A percentile compares a stretch with the other conserved stretches of the same genome.
These are phyloP conservation scores for Solanum virginianum DNA, from an alignment of 257 asterid species.

Conservation along the genomic window DNA sequence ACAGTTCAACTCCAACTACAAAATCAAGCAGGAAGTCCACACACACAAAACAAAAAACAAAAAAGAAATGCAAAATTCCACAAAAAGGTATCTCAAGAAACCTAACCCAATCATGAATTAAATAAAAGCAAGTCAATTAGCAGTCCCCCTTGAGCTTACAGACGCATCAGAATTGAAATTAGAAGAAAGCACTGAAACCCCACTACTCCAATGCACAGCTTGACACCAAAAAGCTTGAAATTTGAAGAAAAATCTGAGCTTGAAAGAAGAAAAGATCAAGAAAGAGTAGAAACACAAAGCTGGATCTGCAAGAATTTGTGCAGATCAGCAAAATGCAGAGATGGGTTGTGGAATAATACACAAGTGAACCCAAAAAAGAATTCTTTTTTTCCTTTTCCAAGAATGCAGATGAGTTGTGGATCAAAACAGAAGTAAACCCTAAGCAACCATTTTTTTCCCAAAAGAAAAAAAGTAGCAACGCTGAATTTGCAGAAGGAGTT, in stretches of 20 bases:
- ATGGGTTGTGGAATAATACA: not conserved
- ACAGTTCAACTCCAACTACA: not conserved
- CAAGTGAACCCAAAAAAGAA: not conserved
- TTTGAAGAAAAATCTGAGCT: not conserved
- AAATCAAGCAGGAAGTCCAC: not conserved
- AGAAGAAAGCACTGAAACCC: not conserved
- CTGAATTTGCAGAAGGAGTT: not conserved
- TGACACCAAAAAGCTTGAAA: not conserved
- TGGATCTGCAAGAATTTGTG: constrained; percentile 1
- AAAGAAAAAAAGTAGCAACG: not conserved
- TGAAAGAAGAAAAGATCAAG: not conserved
- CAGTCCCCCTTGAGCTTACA: not conserved
- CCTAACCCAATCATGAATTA: not conserved
- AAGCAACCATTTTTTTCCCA: not conserved
- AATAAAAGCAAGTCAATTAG: not conserved
- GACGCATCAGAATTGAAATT: constrained; percentile 1
- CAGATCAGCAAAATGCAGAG: constrained; percentile 2
- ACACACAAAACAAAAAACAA: not conserved
- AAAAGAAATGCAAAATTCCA: not conserved
- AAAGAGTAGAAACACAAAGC: not conserved
- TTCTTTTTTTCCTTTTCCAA: not conserved
- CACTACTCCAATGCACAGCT: not conserved
- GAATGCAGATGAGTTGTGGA: not conserved
- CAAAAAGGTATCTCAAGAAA: not conserved
- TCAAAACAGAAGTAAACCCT: not conserved